phyloP scores from a whole-genome alignment of 352 stramenopile genomes.

The Phytophthora parvispora region DNA sequence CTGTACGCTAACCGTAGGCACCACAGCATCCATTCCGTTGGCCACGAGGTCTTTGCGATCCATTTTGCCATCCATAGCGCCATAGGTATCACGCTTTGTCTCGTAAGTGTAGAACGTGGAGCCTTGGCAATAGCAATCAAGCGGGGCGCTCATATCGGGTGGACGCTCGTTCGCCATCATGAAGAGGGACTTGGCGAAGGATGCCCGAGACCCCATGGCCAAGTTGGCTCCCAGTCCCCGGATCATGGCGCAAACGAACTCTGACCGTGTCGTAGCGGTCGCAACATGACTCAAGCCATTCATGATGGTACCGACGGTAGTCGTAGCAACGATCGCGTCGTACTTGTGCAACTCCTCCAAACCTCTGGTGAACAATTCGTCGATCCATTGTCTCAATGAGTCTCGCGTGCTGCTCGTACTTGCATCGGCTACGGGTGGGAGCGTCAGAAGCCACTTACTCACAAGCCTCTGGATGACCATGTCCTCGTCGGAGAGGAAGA shows the following conservation, averaged over 20 bases:
- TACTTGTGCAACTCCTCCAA: slow-evolving; percentile 91
- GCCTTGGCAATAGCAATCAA: slow-evolving; percentile 92
- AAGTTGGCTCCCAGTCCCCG: slow-evolving; percentile 95
- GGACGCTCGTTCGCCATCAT: slow-evolving; percentile 94
- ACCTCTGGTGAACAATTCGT: slow-evolving; percentile 93
- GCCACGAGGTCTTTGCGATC: slow-evolving; percentile 61
- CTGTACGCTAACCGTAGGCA: slow-evolving; percentile 89
- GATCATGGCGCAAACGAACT: slow-evolving; percentile 94
- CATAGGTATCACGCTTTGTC: slow-evolving; percentile 86
- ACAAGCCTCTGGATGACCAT: slow-evolving; percentile 84
- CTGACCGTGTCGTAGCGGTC: slow-evolving; percentile 68
- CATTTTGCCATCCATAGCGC: slow-evolving; percentile 72
- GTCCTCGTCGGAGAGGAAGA: slow-evolving; percentile 96
- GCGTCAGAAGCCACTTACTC: slow-evolving; percentile 81
- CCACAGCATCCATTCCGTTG: slow-evolving; percentile 44
- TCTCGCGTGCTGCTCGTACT: slow-evolving; percentile 43
- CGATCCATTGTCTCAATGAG: slow-evolving; percentile 88
- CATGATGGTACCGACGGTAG: slow-evolving; percentile 94
- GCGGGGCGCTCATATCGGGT: slow-evolving; percentile 84
- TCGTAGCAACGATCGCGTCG: slow-evolving; percentile 93
- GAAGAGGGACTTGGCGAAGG: slow-evolving; percentile 93
- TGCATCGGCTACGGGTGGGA: slow-evolving; percentile 22
- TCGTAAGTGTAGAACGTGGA: slow-evolving; percentile 77
- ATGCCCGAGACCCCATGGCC: slow-evolving; percentile 64
- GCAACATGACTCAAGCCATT: slow-evolving; percentile 93